Evolutionary conservation across 352 stramenopile species (phyloP).

Genomic region (Peronospora farinosa): DNA sequence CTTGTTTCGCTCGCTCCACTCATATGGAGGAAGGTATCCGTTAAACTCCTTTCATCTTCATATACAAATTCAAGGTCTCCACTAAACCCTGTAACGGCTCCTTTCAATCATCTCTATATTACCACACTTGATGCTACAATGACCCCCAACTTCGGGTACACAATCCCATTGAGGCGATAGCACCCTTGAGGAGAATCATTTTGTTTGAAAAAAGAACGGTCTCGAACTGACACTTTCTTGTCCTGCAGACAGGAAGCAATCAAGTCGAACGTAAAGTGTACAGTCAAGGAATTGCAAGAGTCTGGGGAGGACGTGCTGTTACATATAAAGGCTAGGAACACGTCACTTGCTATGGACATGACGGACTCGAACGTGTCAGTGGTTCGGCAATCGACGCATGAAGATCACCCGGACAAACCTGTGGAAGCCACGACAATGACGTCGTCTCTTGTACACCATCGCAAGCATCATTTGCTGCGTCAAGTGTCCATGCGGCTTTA

Average conservation of each 20-base stretch:
- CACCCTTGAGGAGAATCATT: too few relatives aligned
- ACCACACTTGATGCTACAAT: constrained; percentile 10
- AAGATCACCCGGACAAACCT: constrained; percentile 15
- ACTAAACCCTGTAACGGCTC: too few relatives aligned
- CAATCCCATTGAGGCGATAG: neutral
- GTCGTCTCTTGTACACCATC: constrained; percentile 19
- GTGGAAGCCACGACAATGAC: constrained; percentile 1
- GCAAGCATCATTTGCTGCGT: constrained; percentile 63
- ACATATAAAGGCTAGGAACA: constrained; percentile 10
- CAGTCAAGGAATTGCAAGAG: constrained; percentile 5
- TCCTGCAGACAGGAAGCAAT: constrained; percentile 15
- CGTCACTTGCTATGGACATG: constrained; percentile 9
- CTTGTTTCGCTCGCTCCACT: too few relatives aligned
- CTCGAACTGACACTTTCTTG: constrained; percentile 5
- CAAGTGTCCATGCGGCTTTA: constrained; percentile 76
- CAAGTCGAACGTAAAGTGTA: constrained; percentile 9
- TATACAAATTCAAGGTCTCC: too few relatives aligned
- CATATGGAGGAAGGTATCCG: too few relatives aligned
- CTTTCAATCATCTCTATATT: too few relatives aligned
- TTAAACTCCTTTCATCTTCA: too few relatives aligned
- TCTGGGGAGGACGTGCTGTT: constrained; percentile 6
- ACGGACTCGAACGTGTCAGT: neutral
- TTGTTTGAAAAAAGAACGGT: too few relatives aligned
- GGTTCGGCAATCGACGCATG: constrained; percentile 7
- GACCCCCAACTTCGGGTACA: constrained; percentile 42